Evolutionary conservation across 192 early-diverging fungal genomes (phyloP).

Genomic region (Lobosporangium transversale): DNA sequence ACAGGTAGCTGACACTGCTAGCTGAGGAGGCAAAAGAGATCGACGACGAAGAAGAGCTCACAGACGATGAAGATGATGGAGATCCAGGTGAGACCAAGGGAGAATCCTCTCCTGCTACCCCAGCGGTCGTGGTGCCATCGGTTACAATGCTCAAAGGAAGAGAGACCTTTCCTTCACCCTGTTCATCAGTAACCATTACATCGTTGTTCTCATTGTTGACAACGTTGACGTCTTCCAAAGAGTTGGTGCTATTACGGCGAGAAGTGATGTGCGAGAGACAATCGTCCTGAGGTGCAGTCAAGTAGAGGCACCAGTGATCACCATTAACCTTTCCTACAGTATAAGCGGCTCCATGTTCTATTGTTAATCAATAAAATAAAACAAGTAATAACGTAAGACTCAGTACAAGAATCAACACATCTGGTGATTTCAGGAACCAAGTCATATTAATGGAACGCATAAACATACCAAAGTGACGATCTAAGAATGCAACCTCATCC

Average conservation of each 20-base stretch:
- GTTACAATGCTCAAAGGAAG: conserved; percentile 35
- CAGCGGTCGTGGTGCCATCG: too few relatives aligned
- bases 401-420: neutral
- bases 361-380: conserved; percentile 2
- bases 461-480: conserved; percentile 67
- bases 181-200: conserved; percentile 26
- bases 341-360: conserved; percentile 83
- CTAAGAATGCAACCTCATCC: conserved; percentile 84
- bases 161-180: conserved; percentile 6
- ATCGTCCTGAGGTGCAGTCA: conserved; percentile 75
- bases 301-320: conserved; percentile 97
- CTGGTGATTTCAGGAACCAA: neutral
- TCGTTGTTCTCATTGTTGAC: conserved; percentile 8
- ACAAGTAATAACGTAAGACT: neutral
- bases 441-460: conserved; percentile 8
- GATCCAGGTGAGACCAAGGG: conserved; percentile 13
- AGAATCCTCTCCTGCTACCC: conserved; percentile 16
- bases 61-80: conserved; percentile 27
- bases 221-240: conserved; percentile 57
- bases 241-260: conserved; percentile 44
- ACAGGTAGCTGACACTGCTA: conserved; percentile 41
- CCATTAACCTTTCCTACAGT: conserved; percentile 93
- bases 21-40: conserved; percentile 45
- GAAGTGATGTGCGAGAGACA: conserved; percentile 49
- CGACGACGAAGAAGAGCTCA: conserved; percentile 47